Conservation (phyloP, 345 rosid species). For the Gossypium ekmanianum region DNA sequence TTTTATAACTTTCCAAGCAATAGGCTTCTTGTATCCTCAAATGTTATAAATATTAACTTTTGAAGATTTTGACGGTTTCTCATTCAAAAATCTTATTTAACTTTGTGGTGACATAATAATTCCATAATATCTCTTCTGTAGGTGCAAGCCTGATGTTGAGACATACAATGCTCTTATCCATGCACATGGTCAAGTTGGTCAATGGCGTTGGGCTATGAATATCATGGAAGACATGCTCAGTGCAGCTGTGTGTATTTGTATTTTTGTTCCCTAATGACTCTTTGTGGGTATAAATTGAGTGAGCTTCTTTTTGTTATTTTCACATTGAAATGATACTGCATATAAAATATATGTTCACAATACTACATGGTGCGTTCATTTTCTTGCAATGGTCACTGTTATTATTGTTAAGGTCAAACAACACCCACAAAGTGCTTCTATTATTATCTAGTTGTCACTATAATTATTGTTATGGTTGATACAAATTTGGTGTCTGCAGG, state of each 20-base stretch:
- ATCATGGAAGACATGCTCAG: constrained; percentile 85
- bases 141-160: constrained; percentile 90
- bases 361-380: background rate
- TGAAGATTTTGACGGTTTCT: background rate
- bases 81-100: background rate
- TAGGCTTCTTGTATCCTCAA: background rate
- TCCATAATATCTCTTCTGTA: constrained; percentile 24
- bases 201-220: constrained; percentile 97
- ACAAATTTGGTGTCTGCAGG: background rate
- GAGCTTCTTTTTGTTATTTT: constrained; percentile 32
- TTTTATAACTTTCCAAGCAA: background rate
- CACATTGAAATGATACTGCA: constrained; percentile 3
- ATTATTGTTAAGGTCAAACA: background rate
- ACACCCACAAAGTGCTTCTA: background rate
- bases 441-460: background rate
- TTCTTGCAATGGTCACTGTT: background rate
- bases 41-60: background rate
- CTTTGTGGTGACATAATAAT: background rate
- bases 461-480: background rate
- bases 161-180: constrained; percentile 85
- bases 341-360: constrained; percentile 11
- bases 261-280: constrained; percentile 31
- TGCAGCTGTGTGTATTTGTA: constrained; percentile 70
- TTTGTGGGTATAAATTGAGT: constrained; percentile 33
- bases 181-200: constrained; percentile 86